phyloP scores from a whole-genome alignment of 2,329 filamentous ascomycete species.

The Aspergillus brasiliensis region DNA sequence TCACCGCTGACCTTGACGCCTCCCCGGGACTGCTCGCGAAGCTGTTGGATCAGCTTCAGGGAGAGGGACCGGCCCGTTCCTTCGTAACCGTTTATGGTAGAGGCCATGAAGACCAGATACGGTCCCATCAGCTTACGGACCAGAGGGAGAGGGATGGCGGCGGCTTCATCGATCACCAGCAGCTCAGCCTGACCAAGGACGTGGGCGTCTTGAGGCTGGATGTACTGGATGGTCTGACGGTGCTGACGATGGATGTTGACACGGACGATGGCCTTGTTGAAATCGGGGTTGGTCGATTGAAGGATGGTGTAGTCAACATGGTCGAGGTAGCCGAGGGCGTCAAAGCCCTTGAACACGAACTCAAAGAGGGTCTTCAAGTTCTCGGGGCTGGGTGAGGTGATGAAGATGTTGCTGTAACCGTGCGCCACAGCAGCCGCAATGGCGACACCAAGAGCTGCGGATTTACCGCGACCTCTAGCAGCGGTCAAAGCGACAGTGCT shows the following conservation, averaged over 20 bases:
- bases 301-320: conserved; percentile 98
- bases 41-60: conserved; percentile 93
- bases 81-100: conserved; percentile 98
- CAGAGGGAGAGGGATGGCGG: conserved; percentile 89
- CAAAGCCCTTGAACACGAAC: conserved; percentile 97
- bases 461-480: conserved; percentile 93
- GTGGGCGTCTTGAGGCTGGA: conserved; percentile 93
- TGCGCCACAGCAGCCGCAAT: conserved; percentile 92
- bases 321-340: conserved; percentile 88
- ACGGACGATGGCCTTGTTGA: conserved; percentile 97
- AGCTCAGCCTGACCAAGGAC: conserved; percentile 93
- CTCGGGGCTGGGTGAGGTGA: conserved; percentile 95
- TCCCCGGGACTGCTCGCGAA: conserved; percentile 85
- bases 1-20: conserved; percentile 55
- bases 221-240: conserved; percentile 97
- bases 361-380: conserved; percentile 99
- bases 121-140: conserved; percentile 94
- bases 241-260: conserved; percentile 96
- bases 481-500: conserved; percentile 94
- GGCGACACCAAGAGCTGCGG: conserved; percentile 89
- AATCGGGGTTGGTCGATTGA: conserved; percentile 96
- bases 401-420: conserved; percentile 99
- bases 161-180: conserved; percentile 94
- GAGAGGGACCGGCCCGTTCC: conserved; percentile 93
- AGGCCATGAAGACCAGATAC: conserved; percentile 98